These are phyloP conservation scores for Tinospora cordifolia DNA, from an alignment of 164 flowering plant species.

Conservation along the genomic window DNA sequence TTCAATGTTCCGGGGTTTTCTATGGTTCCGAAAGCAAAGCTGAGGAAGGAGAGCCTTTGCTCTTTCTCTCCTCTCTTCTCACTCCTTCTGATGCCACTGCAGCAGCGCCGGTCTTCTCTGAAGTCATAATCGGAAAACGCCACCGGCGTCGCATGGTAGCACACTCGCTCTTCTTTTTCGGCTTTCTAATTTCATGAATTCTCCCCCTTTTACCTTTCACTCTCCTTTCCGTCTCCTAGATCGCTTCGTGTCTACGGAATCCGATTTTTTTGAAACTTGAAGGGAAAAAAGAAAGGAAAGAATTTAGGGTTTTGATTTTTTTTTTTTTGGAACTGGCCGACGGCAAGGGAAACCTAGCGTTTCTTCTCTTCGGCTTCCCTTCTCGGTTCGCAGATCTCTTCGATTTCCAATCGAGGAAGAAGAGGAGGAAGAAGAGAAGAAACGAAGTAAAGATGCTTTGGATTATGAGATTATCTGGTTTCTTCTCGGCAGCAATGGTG, in stretches of 20 bases:
- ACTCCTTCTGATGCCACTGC: neutral
- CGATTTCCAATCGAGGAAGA: slow-evolving; percentile 37
- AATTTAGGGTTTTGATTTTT: slow-evolving; percentile 7
- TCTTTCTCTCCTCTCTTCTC: slow-evolving; percentile 17
- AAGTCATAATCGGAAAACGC: slow-evolving; percentile 5
- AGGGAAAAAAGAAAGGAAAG: neutral
- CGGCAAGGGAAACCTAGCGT: slow-evolving; percentile 34
- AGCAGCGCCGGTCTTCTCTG: slow-evolving; percentile 10
- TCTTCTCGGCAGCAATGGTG: slow-evolving; percentile 41
- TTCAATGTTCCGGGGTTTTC: neutral
- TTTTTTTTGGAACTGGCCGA: slow-evolving; percentile 32
- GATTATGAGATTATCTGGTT: slow-evolving; percentile 41
- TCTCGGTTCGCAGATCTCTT: slow-evolving; percentile 19
- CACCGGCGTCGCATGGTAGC: slow-evolving; percentile 11
- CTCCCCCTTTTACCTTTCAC: slow-evolving; percentile 15
- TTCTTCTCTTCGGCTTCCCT: slow-evolving; percentile 16
- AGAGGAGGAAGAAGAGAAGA: slow-evolving; percentile 11
- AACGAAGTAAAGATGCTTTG: slow-evolving; percentile 34
- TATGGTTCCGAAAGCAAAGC: neutral
- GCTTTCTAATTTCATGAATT: neutral
- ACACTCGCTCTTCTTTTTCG: neutral
- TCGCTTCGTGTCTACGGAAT: slow-evolving; percentile 42
- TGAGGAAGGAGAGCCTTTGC: neutral
- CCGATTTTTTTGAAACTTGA: slow-evolving; percentile 13
- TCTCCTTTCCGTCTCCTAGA: slow-evolving; percentile 3